These are phyloP conservation scores for Wickerhamiella cacticola DNA, from an alignment of 805 yeast genomes.

Conservation along the genomic window DNA sequence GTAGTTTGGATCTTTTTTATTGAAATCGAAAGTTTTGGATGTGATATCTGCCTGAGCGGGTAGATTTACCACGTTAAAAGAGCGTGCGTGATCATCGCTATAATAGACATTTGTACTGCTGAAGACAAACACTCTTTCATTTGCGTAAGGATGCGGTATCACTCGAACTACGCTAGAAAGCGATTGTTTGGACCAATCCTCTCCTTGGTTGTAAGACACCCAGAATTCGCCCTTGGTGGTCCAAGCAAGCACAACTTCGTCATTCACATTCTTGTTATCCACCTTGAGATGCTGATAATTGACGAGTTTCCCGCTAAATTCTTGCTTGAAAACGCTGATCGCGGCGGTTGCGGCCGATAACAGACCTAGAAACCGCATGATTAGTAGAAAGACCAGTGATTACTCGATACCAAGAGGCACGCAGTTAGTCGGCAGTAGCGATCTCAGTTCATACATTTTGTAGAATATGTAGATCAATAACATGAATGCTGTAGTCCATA, in stretches of 20 bases:
- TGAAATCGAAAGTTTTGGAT: conserved; percentile 44
- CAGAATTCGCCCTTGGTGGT: conserved; percentile 42
- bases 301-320: conserved; percentile 40
- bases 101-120: conserved; percentile 41
- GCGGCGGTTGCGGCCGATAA: conserved; percentile 5
- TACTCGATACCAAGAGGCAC: not conserved
- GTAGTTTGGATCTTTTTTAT: conserved; percentile 41
- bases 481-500: too few species aligned
- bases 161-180: conserved; percentile 40
- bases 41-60: conserved; percentile 40
- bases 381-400: not conserved
- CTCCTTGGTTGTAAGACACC: conserved; percentile 64
- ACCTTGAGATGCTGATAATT: conserved; percentile 54
- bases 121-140: conserved; percentile 44
- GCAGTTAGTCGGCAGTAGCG: too few species aligned
- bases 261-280: conserved; percentile 34
- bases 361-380: not conserved
- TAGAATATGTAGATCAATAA: too few species aligned
- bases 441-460: too few species aligned
- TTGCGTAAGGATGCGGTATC: conserved; percentile 47
- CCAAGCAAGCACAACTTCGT: conserved; percentile 53
- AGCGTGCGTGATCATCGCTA: conserved; percentile 57
- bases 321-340: conserved; percentile 5
- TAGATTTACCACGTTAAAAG: conserved; percentile 37
- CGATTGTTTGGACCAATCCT: conserved; percentile 33